Evolutionary conservation across 768 basidiomycete species (phyloP).

Genomic region (Fistulinella prunicolor): DNA sequence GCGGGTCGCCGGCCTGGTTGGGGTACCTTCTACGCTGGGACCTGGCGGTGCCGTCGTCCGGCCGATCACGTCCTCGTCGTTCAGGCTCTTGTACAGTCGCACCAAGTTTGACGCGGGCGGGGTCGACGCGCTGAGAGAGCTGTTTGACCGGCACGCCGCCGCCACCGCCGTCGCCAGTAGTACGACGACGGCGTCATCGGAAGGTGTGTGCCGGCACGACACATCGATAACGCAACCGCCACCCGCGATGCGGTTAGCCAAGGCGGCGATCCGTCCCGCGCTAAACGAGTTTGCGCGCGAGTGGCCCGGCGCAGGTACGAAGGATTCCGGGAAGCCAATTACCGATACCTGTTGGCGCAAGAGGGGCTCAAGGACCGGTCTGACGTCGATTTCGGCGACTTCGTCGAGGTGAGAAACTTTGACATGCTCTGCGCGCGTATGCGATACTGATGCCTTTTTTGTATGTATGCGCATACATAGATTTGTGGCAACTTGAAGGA

Average conservation of each 20-base stretch:
- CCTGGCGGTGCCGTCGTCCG: not conserved
- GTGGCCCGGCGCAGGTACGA: slow-evolving; percentile 50
- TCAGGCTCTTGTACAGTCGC: slow-evolving; percentile 47
- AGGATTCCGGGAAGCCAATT: slow-evolving; percentile 56
- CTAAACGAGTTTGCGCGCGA: slow-evolving; percentile 42
- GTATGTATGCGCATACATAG: too few species aligned
- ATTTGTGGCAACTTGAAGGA: slow-evolving; percentile 75
- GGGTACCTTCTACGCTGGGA: too few species aligned
- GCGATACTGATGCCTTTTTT: too few species aligned
- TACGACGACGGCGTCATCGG: too few species aligned
- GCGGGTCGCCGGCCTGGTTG: too few species aligned
- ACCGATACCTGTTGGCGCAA: slow-evolving; percentile 72
- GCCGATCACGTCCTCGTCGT: too few species aligned
- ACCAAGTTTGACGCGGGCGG: slow-evolving; percentile 55
- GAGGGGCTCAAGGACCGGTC: slow-evolving; percentile 59
- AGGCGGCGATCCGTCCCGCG: slow-evolving; percentile 39
- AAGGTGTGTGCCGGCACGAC: too few species aligned
- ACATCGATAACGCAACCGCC: too few species aligned
- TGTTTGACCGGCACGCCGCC: slow-evolving; percentile 34
- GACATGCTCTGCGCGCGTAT: too few species aligned
- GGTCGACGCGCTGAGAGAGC: slow-evolving; percentile 39
- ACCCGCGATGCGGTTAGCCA: slow-evolving; percentile 37
- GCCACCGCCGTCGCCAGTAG: too few species aligned
- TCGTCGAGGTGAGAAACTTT: slow-evolving; percentile 89
- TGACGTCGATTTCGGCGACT: slow-evolving; percentile 77